Evolutionary conservation across 257 asterid species (phyloP).

Genomic region (Cruciata laevipes): DNA sequence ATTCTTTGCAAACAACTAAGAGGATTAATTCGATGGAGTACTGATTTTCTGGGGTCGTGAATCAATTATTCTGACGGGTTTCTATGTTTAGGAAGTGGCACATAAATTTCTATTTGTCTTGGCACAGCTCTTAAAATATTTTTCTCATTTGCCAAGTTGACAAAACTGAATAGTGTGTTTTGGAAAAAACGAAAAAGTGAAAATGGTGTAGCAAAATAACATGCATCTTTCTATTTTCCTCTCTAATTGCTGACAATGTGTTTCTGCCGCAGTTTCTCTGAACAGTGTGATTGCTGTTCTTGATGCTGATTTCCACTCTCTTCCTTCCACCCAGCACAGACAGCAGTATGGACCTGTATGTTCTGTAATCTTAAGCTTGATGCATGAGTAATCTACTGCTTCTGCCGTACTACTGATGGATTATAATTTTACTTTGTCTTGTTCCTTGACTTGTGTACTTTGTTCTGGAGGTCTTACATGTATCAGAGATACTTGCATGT

Average conservation of each 20-base stretch:
- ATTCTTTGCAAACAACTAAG: not conserved
- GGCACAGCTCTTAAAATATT: not conserved
- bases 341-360: slow-evolving; percentile 99
- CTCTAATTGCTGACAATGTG: slow-evolving; percentile 23
- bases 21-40: not conserved
- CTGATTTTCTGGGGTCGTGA: not conserved
- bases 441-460: not conserved
- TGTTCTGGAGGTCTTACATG: not conserved
- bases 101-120: not conserved
- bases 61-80: not conserved
- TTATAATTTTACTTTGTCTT: slow-evolving; percentile 1
- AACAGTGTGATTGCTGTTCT: slow-evolving; percentile 93
- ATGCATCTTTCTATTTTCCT: not conserved
- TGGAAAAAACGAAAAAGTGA: not conserved
- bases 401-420: not conserved
- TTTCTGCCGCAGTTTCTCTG: slow-evolving; percentile 59
- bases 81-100: not conserved
- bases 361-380: slow-evolving; percentile 7
- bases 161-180: not conserved
- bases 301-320: slow-evolving; percentile 97
- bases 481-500: not conserved
- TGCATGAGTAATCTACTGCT: not conserved
- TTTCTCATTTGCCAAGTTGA: not conserved
- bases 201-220: not conserved
- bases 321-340: slow-evolving; percentile 90